Evolutionary conservation across 2,329 filamentous ascomycete genomes (phyloP).

Genomic region (Hymenoscyphus infarciens): DNA sequence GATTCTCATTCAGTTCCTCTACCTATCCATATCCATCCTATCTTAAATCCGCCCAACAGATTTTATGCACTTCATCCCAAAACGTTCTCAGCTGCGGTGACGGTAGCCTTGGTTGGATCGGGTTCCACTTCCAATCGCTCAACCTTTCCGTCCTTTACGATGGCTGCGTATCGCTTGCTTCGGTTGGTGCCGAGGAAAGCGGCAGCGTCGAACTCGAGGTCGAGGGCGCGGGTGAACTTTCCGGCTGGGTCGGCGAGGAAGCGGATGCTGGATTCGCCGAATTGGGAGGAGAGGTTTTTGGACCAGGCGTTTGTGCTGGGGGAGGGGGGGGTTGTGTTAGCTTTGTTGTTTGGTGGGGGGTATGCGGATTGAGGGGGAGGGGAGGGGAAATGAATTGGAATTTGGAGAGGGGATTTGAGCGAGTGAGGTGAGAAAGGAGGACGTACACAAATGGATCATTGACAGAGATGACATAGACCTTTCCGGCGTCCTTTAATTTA

Average conservation of each 20-base stretch:
- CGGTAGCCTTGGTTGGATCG: slow-evolving; percentile 70
- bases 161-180: slow-evolving; percentile 83
- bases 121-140: slow-evolving; percentile 79
- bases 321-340: background rate
- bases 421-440: background rate
- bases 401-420: background rate
- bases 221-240: slow-evolving; percentile 77
- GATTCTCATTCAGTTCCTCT: background rate
- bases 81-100: slow-evolving; percentile 48
- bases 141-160: slow-evolving; percentile 81
- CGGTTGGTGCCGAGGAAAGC: slow-evolving; percentile 78
- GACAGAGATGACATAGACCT: slow-evolving; percentile 86
- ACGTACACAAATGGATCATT: slow-evolving; percentile 93
- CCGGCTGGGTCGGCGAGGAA: slow-evolving; percentile 82
- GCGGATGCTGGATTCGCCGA: slow-evolving; percentile 67
- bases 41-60: background rate
- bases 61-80: slow-evolving; percentile 35
- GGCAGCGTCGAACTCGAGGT: slow-evolving; percentile 75
- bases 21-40: background rate
- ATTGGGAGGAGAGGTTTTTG: slow-evolving; percentile 59
- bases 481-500: slow-evolving; percentile 72
- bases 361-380: background rate
- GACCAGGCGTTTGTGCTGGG: slow-evolving; percentile 86
- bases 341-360: slow-evolving; percentile 1
- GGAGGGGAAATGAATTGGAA: background rate